phyloP scores from a whole-genome alignment of 305 asterid genomes.

The Coffea humblotiana region DNA sequence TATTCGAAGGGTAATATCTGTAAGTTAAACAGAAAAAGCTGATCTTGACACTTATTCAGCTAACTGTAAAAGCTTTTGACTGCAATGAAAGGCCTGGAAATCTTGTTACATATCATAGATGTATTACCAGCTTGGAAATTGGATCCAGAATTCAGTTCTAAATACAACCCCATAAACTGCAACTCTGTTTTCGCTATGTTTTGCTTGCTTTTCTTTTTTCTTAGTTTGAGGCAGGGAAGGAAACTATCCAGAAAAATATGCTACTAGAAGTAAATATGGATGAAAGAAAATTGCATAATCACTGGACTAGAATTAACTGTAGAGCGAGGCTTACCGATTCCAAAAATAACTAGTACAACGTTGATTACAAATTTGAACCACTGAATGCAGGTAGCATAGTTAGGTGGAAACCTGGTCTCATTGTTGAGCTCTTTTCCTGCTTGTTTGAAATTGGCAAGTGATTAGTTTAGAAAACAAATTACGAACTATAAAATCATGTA shows the following conservation, averaged over 20 bases:
- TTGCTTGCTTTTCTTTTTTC: not conserved
- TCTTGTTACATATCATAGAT: not conserved
- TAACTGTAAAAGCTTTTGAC: too few species aligned
- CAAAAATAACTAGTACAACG: constrained; percentile 25
- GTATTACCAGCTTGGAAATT: not conserved
- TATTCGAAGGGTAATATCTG: too few species aligned
- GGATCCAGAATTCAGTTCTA: not conserved
- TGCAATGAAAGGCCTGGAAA: too few species aligned
- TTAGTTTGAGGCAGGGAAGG: not conserved
- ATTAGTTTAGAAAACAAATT: not conserved
- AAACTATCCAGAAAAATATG: not conserved
- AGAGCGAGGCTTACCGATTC: constrained; percentile 23
- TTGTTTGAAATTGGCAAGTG: not conserved
- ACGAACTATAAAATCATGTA: not conserved
- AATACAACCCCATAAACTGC: too few species aligned
- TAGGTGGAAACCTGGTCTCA: constrained; percentile 17
- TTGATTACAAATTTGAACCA: constrained; percentile 12
- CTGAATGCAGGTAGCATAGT: constrained; percentile 17
- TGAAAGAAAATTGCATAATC: too few species aligned
- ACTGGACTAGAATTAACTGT: not conserved
- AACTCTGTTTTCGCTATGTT: too few species aligned
- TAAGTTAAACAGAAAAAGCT: too few species aligned
- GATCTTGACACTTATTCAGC: too few species aligned
- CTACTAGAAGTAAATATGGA: too few species aligned
- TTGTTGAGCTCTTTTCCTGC: constrained; percentile 2